Conservation (phyloP, 1,139 yeast genomes). For the Komagataea norvegica region DNA sequence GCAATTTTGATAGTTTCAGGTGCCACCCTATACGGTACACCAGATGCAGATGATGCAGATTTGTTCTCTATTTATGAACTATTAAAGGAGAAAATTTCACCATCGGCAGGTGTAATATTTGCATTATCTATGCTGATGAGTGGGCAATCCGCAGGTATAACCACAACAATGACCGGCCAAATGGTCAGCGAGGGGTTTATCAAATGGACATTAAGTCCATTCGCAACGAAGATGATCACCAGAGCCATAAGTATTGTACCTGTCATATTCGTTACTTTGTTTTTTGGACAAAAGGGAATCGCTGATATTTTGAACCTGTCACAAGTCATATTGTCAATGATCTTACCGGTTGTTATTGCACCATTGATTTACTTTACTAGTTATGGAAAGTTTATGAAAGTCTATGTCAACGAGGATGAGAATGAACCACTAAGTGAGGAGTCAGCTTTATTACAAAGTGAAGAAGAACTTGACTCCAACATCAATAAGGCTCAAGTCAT, state of each 20-base stretch:
- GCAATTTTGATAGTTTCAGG: slow-evolving; percentile 85
- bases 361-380: slow-evolving; percentile 85
- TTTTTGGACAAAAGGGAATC: slow-evolving; percentile 82
- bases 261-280: slow-evolving; percentile 71
- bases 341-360: slow-evolving; percentile 86
- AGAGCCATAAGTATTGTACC: slow-evolving; percentile 85
- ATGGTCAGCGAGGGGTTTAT: slow-evolving; percentile 94
- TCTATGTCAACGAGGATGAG: slow-evolving; percentile 31
- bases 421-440: slow-evolving; percentile 5
- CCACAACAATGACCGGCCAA: slow-evolving; percentile 96
- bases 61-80: slow-evolving; percentile 78
- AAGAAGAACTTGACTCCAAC: background rate
- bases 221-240: slow-evolving; percentile 77
- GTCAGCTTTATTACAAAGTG: background rate
- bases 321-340: slow-evolving; percentile 80
- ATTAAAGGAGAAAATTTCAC: slow-evolving; percentile 67
- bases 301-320: slow-evolving; percentile 75
- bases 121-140: slow-evolving; percentile 88
- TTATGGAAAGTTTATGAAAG: slow-evolving; percentile 71
- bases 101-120: slow-evolving; percentile 90
- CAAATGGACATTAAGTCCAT: slow-evolving; percentile 81
- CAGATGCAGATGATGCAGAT: slow-evolving; percentile 81
- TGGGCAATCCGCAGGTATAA: slow-evolving; percentile 98
- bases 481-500: slow-evolving; percentile 17
- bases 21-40: slow-evolving; percentile 63